Evolutionary conservation across 2,329 filamentous ascomycete species (phyloP), one percentile per base, ranked within the genome.

Genomic region (Diaporthe vaccinii): DNA sequence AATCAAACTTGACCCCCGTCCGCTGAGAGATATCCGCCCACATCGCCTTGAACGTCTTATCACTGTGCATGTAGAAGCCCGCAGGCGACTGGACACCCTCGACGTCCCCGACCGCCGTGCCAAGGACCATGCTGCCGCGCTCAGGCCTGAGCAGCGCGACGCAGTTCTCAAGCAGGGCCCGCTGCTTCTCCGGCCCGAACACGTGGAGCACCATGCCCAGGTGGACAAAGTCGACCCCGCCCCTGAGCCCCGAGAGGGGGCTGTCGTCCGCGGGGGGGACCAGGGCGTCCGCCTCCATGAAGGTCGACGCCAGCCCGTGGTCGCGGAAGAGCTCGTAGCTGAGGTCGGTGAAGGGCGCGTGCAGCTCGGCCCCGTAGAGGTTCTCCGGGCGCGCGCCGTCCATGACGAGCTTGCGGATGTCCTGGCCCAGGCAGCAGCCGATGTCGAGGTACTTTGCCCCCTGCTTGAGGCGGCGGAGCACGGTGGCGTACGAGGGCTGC

Each of bases 371-470:
- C 17, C 85, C 85, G 74, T 81, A 82, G 1, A 86, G 80, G 41
- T 84, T 84, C 44, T 81, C 77, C 1, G 82, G 76, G 2, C 84
- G 84, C 3, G 80, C 85, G 7, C 85, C 85, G 69, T 85, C 84
- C 59, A 75, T 68, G 9, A 84, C 82, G 17, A 87, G 80, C 76
- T 86, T 84, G 31, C 86, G 84, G 57, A 87, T 81, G 57, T 85
- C 85, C 61, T 87, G 85, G 15, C 85, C 85, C 69, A 87, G 83
- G 77, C 85, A 87, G 79, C 85, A 87, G 10, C 84, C 85, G 73
- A 84, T 81, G 71, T 87, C 86, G 28, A 87, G 80, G n/a, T 83
- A 74, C 3, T 72, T 79, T 3, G 77, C 81, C 12, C 81, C 82
- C 20, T 68, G 46, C 20, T 80, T 77, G 4, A 83, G 76, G 36